These are phyloP conservation scores for Flaveria ramosissima DNA, from an alignment of 129 eudicot species.

Conservation along the genomic window DNA sequence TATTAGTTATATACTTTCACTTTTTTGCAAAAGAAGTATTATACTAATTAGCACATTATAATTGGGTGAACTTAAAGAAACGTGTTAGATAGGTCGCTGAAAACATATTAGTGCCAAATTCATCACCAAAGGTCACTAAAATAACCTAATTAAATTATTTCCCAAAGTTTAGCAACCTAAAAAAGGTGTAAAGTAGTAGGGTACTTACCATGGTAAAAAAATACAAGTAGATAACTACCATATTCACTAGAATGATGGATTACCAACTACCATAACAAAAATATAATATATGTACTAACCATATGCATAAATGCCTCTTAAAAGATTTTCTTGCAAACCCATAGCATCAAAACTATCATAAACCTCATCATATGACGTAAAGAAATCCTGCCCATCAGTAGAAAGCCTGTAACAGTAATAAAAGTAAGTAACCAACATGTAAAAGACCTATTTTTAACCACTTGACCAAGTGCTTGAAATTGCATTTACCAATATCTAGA, in stretches of 20 bases:
- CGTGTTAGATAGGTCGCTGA: not conserved
- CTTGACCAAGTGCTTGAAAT: not conserved
- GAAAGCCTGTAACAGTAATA: constrained; percentile 36
- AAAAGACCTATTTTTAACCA: not conserved
- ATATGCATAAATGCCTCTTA: constrained; percentile 69
- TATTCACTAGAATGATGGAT: not conserved
- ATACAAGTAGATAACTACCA: not conserved
- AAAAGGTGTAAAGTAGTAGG: not conserved
- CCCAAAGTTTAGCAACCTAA: not conserved
- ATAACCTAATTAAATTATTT: not conserved
- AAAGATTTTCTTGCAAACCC: constrained; percentile 61
- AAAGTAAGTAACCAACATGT: not conserved
- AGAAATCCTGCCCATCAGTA: constrained; percentile 56
- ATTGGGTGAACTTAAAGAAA: not conserved
- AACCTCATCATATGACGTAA: constrained; percentile 60
- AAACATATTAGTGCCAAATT: not conserved
- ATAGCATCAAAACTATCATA: constrained; percentile 60
- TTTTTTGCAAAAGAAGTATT: not conserved
- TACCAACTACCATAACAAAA: not conserved
- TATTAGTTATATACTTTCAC: not conserved
- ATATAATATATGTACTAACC: constrained; percentile 30
- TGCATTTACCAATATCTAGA: not conserved
- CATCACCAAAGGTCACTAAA: no score
- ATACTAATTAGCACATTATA: not conserved
- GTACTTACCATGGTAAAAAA: not conserved